A percentile compares a stretch with the other conserved stretches of the same genome.
Conservation (phyloP, 768 basidiomycete genomes). For the Dentipellis sp. region DNA sequence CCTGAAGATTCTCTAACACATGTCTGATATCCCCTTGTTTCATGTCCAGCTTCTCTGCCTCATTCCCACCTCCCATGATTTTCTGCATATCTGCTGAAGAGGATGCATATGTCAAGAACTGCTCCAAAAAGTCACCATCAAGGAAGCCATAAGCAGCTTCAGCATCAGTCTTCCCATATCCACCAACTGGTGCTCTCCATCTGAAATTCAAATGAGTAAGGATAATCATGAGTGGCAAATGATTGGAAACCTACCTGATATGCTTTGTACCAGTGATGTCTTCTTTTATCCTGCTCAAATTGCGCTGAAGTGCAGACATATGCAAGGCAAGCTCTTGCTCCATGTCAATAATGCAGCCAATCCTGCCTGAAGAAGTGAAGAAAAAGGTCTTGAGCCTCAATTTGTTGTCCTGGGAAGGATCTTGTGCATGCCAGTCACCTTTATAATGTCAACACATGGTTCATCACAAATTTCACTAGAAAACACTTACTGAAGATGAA, state of each 20-base stretch:
- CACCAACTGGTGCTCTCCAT: slow-evolving; percentile 59
- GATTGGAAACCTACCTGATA: slow-evolving; percentile 36
- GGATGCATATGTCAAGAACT: slow-evolving; percentile 37
- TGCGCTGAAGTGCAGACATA: slow-evolving; percentile 67
- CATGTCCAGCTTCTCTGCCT: background rate
- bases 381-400: slow-evolving; percentile 58
- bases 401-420: slow-evolving; percentile 30
- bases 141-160: slow-evolving; percentile 67
- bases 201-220: slow-evolving; percentile 27
- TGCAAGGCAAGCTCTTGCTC: slow-evolving; percentile 42
- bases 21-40: background rate
- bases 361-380: slow-evolving; percentile 70
- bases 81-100: slow-evolving; percentile 25
- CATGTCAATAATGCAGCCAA: slow-evolving; percentile 64
- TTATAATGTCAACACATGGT: background rate
- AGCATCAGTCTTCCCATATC: slow-evolving; percentile 46
- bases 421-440: slow-evolving; percentile 49
- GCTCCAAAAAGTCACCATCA: slow-evolving; percentile 81
- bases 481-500: slow-evolving; percentile 50
- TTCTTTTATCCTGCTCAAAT: slow-evolving; percentile 46
- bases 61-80: background rate
- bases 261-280: slow-evolving; percentile 52
- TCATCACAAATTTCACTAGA: slow-evolving; percentile 1
- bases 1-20: background rate
- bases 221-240: background rate